phyloP scores from a whole-genome alignment of 345 rosid species.

The Eutrema yunnanense region DNA sequence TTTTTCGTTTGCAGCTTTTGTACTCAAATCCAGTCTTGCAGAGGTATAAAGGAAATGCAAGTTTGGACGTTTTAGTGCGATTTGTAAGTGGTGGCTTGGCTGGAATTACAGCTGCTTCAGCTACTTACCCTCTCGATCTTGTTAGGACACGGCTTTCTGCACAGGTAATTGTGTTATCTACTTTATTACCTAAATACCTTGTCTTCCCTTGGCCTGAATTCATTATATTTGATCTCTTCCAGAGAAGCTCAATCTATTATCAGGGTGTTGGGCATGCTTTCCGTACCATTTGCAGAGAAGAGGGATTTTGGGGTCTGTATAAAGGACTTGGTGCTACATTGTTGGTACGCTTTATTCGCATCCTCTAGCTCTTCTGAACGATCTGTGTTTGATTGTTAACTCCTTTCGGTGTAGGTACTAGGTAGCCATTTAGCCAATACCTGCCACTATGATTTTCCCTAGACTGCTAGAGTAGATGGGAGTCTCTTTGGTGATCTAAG shows the following conservation, averaged over 20 bases:
- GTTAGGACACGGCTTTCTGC: slow-evolving; percentile 95
- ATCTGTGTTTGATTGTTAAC: background rate
- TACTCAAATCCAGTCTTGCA: slow-evolving; percentile 42
- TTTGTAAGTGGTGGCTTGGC: slow-evolving; percentile 86
- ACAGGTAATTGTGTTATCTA: slow-evolving; percentile 47
- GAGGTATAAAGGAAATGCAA: slow-evolving; percentile 37
- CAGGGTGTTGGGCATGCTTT: slow-evolving; percentile 86
- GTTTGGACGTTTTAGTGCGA: slow-evolving; percentile 48
- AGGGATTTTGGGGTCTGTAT: slow-evolving; percentile 75
- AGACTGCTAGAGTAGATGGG: slow-evolving; percentile 5
- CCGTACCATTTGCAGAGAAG: slow-evolving; percentile 73
- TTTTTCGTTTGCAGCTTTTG: slow-evolving; percentile 42
- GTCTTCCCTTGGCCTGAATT: background rate
- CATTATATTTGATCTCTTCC: slow-evolving; percentile 26
- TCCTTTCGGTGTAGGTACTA: background rate
- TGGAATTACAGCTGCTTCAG: slow-evolving; percentile 95
- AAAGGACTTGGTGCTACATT: slow-evolving; percentile 95
- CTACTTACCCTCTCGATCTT: slow-evolving; percentile 96
- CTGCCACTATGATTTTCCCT: background rate
- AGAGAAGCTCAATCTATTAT: slow-evolving; percentile 75
- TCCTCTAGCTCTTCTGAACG: background rate
- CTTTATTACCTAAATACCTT: background rate
- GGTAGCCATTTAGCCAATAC: background rate
- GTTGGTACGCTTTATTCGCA: slow-evolving; percentile 40
- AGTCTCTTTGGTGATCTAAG: background rate